A percentile compares a stretch with the other conserved stretches of the same genome.
Evolutionary conservation across 164 flowering plant species (phyloP).

Genomic region (Hamamelis virginiana): DNA sequence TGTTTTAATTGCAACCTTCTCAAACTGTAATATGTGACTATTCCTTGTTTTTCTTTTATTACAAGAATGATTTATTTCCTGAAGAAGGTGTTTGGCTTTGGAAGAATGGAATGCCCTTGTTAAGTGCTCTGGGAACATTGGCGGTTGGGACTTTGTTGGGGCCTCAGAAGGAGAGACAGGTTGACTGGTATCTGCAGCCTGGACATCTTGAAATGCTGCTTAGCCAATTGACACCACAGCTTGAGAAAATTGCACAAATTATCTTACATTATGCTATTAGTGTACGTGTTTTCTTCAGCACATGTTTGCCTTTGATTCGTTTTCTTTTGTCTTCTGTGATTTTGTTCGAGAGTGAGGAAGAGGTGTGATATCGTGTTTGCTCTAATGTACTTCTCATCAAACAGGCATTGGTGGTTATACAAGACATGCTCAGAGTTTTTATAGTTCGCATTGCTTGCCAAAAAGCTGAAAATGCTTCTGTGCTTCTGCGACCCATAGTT

Average conservation of each 20-base stretch:
- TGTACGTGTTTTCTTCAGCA: slow-evolving; percentile 43
- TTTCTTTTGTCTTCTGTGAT: background rate
- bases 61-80: slow-evolving; percentile 85
- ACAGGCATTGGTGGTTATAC: slow-evolving; percentile 82
- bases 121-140: slow-evolving; percentile 66
- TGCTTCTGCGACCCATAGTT: slow-evolving; percentile 65
- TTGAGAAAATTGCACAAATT: slow-evolving; percentile 73
- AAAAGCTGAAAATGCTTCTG: slow-evolving; percentile 54
- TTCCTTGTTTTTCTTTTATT: slow-evolving; percentile 12
- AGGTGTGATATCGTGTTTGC: background rate
- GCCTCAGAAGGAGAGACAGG: slow-evolving; percentile 62
- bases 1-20: background rate
- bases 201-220: slow-evolving; percentile 57
- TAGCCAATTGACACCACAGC: slow-evolving; percentile 63
- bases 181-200: slow-evolving; percentile 81
- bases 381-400: slow-evolving; percentile 5
- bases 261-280: slow-evolving; percentile 75
- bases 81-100: slow-evolving; percentile 89
- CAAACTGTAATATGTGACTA: background rate
- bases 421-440: slow-evolving; percentile 89
- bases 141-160: slow-evolving; percentile 79
- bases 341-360: background rate
- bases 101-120: slow-evolving; percentile 82
- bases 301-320: background rate
- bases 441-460: slow-evolving; percentile 73